Conservation (phyloP, 352 stramenopile genomes). For the Globisporangium yorkense region DNA sequence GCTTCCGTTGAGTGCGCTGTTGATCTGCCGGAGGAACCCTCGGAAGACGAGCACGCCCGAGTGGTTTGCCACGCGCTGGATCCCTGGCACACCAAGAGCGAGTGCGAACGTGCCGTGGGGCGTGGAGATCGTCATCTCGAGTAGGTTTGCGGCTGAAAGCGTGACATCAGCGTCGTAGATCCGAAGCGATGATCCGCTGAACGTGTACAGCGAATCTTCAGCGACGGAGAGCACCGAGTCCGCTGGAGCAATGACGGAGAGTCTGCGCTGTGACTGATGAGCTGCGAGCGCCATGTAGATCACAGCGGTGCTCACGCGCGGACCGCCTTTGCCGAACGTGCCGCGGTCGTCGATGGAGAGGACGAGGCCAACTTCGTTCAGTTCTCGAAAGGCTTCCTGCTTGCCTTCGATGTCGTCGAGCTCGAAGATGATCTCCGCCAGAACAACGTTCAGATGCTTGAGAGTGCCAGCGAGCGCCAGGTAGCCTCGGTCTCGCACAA, state of each 20-base stretch:
- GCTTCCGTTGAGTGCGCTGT: conserved; percentile 43
- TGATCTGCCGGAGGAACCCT: conserved; percentile 46
- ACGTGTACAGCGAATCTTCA: conserved; percentile 34
- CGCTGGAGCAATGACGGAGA: conserved; percentile 9
- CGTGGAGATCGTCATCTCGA: conserved; percentile 27
- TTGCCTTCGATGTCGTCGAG: conserved; percentile 21
- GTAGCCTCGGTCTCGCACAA: conserved; percentile 16
- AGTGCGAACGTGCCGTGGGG: conserved; percentile 24
- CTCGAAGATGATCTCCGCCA: conserved; percentile 44
- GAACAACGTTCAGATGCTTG: conserved; percentile 28
- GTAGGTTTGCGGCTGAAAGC: conserved; percentile 14
- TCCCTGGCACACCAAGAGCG: conserved; percentile 3
- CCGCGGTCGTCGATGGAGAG: conserved; percentile 56
- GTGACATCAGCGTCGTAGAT: conserved; percentile 21
- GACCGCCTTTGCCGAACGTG: conserved; percentile 38
- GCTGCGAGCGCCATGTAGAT: conserved; percentile 20
- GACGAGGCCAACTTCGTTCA: conserved; percentile 31
- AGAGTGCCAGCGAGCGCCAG: conserved; percentile 29
- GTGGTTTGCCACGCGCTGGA: conserved; percentile 28
- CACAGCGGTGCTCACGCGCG: conserved; percentile 29
- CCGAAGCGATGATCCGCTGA: conserved; percentile 12
- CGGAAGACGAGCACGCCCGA: conserved; percentile 23
- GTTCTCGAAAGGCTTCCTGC: conserved; percentile 2
- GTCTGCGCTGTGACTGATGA: not conserved
- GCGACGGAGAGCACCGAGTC: conserved; percentile 22